phyloP scores from a whole-genome alignment of 176 grass and related monocot genomes.

The Aegilops speltoides region DNA sequence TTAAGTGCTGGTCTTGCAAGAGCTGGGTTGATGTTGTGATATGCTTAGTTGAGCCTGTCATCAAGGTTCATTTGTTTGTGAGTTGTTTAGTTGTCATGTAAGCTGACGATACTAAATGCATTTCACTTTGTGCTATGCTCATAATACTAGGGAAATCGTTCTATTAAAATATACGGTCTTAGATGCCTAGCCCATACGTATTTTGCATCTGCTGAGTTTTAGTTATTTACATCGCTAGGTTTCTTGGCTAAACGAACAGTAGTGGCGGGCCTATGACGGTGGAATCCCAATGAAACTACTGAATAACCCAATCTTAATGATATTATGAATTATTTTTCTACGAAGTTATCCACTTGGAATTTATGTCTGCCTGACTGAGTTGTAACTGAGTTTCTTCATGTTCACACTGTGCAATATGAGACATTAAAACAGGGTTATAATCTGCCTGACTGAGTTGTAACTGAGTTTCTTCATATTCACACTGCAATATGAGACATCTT shows the following conservation, averaged over 20 bases:
- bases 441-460: background rate
- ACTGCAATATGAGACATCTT: background rate
- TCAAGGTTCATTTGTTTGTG: background rate
- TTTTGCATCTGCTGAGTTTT: background rate
- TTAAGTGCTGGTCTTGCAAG: background rate
- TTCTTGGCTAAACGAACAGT: background rate
- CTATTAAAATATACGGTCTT: background rate
- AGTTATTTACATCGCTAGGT: background rate
- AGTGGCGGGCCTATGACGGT: background rate
- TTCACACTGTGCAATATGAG: background rate
- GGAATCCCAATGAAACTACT: background rate
- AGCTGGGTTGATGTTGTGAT: background rate
- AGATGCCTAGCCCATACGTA: background rate
- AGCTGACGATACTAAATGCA: conserved; percentile 9
- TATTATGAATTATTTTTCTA: background rate
- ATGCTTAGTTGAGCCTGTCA: background rate
- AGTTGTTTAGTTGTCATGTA: conserved; percentile 16
- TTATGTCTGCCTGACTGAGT: background rate
- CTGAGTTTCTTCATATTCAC: background rate
- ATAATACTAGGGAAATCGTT: background rate
- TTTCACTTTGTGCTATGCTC: background rate
- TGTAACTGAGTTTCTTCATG: background rate
- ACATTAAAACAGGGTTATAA: background rate
- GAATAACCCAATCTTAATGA: background rate
- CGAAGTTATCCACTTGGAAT: background rate